Evolutionary conservation across 805 yeast genomes (phyloP), one percentile per base, ranked within the genome.

Genomic region (Naumovozyma baii): DNA sequence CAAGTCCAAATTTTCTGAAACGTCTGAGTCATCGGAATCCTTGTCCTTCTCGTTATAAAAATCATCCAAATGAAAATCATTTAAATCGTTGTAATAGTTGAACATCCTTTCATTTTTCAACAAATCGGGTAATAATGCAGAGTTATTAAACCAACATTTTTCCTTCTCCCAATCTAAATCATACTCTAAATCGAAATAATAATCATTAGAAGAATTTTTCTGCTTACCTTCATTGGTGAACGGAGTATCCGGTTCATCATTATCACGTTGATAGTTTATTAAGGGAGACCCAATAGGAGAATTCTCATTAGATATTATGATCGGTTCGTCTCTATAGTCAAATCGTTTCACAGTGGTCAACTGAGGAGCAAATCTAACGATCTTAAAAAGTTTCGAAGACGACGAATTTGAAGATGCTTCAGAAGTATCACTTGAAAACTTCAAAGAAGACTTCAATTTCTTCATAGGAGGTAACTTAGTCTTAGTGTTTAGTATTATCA

Each of bases 301-400:
- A 46, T 68, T 69, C 33, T 74, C 76, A 37, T 67, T 63, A 0
- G 83, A 76, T n/a, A 80, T 81, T 2, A 81, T 70, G 9, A 69
- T 66, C 22, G 87, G 86, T 45, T 72, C 73, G 37, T 74, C 79
- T 19, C 61, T 57, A 33, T 77, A 78, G 49, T 76, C 75, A 53
- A 81, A 80, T 51, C 74, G 73, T 56, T 80, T 80, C 40, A 81
- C 71, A 31, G 76, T 76, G 39, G 76, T 78, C 42, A 80, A 62
- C 37, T 73, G 64, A 4, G 72, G 56, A 1, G 85, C 83, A 57
- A 80, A 80, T 39, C 84, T 63, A 32, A 80, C 87, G 5, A 75
- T 72, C 54, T 78, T 79, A 37, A 12, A 47, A 39, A 3, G 47
- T n/a, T n/a, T 26, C n/a, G 45, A 41, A 35, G 17, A 49, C 44